A percentile compares a stretch with the other conserved stretches of the same genome.
Evolutionary conservation across 768 basidiomycete genomes (phyloP).

Genomic region (Collybiopsis luxurians): DNA sequence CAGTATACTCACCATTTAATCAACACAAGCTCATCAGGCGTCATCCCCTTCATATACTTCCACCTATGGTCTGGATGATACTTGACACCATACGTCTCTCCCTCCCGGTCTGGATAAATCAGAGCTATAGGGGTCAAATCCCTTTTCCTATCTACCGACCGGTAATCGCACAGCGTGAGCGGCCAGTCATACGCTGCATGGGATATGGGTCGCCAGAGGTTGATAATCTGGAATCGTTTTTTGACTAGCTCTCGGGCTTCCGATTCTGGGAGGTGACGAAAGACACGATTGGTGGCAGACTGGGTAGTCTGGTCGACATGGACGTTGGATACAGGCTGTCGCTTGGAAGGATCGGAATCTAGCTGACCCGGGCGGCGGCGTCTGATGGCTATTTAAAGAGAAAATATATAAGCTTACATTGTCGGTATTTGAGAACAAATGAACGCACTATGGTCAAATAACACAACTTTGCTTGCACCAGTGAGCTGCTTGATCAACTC

Average conservation of each 20-base stretch:
- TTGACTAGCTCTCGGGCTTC: constrained; percentile 43
- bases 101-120: constrained; percentile 47
- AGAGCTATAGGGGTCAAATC: constrained; percentile 46
- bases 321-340: constrained; percentile 24
- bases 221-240: constrained; percentile 56
- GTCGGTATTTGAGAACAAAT: neutral
- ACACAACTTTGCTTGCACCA: constrained; percentile 38
- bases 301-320: constrained; percentile 54
- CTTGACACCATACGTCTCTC: constrained; percentile 48
- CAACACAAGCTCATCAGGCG: constrained; percentile 27
- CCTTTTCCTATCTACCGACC: constrained; percentile 35
- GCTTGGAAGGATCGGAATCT: constrained; percentile 15
- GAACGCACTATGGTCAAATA: constrained; percentile 43
- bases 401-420: too few species aligned
- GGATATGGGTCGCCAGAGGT: constrained; percentile 57
- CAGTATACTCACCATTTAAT: constrained; percentile 1
- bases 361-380: constrained; percentile 18
- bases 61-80: constrained; percentile 47
- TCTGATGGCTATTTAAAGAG: constrained; percentile 17
- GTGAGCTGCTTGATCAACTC: constrained; percentile 41
- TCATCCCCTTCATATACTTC: constrained; percentile 48
- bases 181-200: constrained; percentile 49
- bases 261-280: constrained; percentile 44
- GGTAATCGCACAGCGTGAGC: constrained; percentile 49
- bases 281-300: constrained; percentile 44